These are phyloP conservation scores for Neurospora sp. DNA, from an alignment of 495 filamentous ascomycete species.

Conservation along the genomic window DNA sequence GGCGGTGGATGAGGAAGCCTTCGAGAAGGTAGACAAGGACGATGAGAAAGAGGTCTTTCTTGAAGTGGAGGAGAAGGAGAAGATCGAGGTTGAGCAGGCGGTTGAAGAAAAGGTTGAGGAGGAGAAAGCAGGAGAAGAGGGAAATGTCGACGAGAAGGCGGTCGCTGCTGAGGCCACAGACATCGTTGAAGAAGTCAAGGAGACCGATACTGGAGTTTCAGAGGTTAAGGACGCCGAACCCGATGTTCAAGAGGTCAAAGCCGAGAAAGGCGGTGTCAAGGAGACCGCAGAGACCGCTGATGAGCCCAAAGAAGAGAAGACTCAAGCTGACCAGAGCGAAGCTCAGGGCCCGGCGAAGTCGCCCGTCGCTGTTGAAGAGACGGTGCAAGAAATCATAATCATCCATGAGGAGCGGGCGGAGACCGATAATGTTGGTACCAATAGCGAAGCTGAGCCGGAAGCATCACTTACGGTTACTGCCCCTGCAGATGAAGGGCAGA, in stretches of 20 bases:
- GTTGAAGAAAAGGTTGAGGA: constrained; percentile 5
- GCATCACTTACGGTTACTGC: not conserved
- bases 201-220: not conserved
- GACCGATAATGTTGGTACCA: not conserved
- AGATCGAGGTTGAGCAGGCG: constrained; percentile 1
- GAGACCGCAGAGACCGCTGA: not conserved
- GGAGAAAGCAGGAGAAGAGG: not conserved
- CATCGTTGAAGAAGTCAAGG: not conserved
- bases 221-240: not conserved
- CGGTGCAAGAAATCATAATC: not conserved
- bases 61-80: constrained; percentile 6
- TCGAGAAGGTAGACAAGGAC: constrained; percentile 1
- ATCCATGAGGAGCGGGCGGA: not conserved
- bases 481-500: not conserved
- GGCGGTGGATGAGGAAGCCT: not conserved
- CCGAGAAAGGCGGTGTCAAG: not conserved
- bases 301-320: not conserved
- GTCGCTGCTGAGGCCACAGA: not conserved
- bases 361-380: not conserved
- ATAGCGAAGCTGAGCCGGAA: not conserved
- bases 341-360: not conserved
- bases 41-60: not conserved
- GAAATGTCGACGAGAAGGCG: not conserved
- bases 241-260: not conserved
- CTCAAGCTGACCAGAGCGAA: not conserved